Evolutionary conservation across 768 basidiomycete species (phyloP), one percentile per base, ranked within the genome.

Genomic region (Mycena olivaceomarginata): DNA sequence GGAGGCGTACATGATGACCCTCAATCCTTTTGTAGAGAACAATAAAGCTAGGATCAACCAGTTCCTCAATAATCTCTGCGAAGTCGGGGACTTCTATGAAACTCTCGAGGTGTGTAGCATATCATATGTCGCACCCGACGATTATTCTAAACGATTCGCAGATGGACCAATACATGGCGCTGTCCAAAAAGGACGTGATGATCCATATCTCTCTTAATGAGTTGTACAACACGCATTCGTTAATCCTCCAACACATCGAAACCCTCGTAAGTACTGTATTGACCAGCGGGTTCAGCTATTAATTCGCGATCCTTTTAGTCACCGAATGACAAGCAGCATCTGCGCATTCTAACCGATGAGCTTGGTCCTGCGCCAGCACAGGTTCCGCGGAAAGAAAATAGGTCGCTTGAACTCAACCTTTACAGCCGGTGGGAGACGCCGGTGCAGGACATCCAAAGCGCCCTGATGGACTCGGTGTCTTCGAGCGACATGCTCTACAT

Each of bases 81-180:
- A 99, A 86, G 98, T 99, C 67, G 98, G 98, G 68, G 98, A 99
- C 86, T 99, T 99, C 84, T 99, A 99, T 85, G 98, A 99, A 80
- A 97, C 98, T 13, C 90, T 99, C 53, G 98, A 99, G 94, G 97
- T 97, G 76, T 62, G 91, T 84, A 51, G 0, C 22, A 72, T 63
- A 40, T 22, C 45, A 51, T 40, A 40, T 25, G 43, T 67, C 43
- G 31, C 15, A 2, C 7, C 8, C 13, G 18, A 48, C 9, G 31
- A 7, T 16, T 12, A 57, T 48, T 20, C 37, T 56, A 40, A 56
- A 7, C 41, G 51, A 56, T 2, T 20, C 20, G 9, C n/a, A 98
- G 98, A 98, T 99, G 94, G 98, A 99, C 86, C 98, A 99, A 89
- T 99, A 99, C 85, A 99, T 99, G 97, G 98, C 98, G 11, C 89